These are phyloP conservation scores for Zymoseptoria passerinii DNA, from an alignment of 2,329 filamentous ascomycete genomes.

Conservation along the genomic window DNA sequence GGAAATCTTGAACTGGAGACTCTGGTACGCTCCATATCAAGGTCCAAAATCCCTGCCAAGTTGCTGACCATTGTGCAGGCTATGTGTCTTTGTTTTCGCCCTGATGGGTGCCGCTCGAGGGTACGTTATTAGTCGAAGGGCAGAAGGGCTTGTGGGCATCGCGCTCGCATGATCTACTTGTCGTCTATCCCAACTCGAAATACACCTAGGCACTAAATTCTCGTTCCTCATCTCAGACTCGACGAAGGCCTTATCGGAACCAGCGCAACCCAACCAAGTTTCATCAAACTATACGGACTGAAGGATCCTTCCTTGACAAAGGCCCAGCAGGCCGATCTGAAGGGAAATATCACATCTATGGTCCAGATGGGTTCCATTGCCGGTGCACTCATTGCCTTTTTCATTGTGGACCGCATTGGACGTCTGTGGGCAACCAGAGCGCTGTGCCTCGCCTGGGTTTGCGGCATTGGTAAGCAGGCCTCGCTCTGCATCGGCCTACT, in stretches of 20 bases:
- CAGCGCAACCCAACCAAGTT: constrained; percentile 52
- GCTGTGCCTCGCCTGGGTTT: constrained; percentile 24
- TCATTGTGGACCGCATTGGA: constrained; percentile 27
- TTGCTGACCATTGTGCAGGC: constrained; percentile 4
- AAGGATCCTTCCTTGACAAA: constrained; percentile 44
- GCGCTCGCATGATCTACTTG: not conserved
- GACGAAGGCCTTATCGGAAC: constrained; percentile 66
- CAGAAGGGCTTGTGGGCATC: not conserved
- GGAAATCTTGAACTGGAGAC: constrained; percentile 66
- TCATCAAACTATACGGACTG: constrained; percentile 53
- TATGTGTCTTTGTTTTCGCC: constrained; percentile 20
- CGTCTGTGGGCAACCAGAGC: constrained; percentile 25
- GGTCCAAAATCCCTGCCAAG: too few species aligned
- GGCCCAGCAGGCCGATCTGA: constrained; percentile 52
- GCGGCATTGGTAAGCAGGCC: too few species aligned
- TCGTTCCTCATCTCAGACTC: too few species aligned
- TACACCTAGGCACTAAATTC: too few species aligned
- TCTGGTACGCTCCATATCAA: too few species aligned
- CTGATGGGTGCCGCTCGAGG: constrained; percentile 69
- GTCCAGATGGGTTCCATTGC: constrained; percentile 70
- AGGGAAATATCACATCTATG: constrained; percentile 67
- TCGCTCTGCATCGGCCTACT: too few species aligned
- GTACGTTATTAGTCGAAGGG: not conserved
- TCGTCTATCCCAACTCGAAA: not conserved
- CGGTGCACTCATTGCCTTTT: constrained; percentile 53